Base-by-base conservation (phyloP, 495 filamentous ascomycete genomes). In the Aspergillus sclerotioniger region DNA sequence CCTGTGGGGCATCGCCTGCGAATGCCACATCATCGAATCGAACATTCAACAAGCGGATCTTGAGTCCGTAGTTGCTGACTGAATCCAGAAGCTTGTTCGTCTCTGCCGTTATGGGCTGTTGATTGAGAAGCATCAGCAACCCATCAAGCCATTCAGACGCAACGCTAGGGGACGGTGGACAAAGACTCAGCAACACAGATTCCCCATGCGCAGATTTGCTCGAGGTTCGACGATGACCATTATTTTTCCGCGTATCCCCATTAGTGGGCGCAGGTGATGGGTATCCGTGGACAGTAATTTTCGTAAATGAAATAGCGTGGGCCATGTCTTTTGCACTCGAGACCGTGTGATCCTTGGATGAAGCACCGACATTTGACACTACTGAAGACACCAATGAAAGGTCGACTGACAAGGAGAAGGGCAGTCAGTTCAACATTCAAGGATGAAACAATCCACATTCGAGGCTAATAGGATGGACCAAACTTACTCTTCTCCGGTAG, bases 131-230 rank as follows among this genome's bases (percentile, higher is more conserved):
- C 92, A 99, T 96, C 21, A 97, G 83, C 50, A 99, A 73, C 1
- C 95, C 95, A 68, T 99, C 95, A 0, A 98, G 76, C 94, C 94
- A 99, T 71, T 99, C 95, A 2, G 92, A 92, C 10, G 94, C 95
- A 20, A 92, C 69, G 58, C 84, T 89, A 63, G 94, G 90, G 29
- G 86, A 88, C 46, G 86, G 77, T 5, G 95, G 92, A 58, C 90
- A 84, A n/a, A 99, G 80, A 8, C 84, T 88, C 47, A 99, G 78
- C 8, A 98, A 81, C 0, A 88, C 79, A 17, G 73, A 67, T 62
- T 90, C 87, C 58, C 79, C 78, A 13, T 74, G 71, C 16, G 77
- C 65, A 37, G 68, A 41, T 60, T 64, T 70, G 65, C 74, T 78
- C 53, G 65, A 51, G 8, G 71, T 68, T 9, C 72, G 69, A 53